A percentile compares a stretch with the other conserved stretches of the same genome.
Evolutionary conservation across 2,329 filamentous ascomycete genomes (phyloP).

Genomic region (Curvularia verruculosa): DNA sequence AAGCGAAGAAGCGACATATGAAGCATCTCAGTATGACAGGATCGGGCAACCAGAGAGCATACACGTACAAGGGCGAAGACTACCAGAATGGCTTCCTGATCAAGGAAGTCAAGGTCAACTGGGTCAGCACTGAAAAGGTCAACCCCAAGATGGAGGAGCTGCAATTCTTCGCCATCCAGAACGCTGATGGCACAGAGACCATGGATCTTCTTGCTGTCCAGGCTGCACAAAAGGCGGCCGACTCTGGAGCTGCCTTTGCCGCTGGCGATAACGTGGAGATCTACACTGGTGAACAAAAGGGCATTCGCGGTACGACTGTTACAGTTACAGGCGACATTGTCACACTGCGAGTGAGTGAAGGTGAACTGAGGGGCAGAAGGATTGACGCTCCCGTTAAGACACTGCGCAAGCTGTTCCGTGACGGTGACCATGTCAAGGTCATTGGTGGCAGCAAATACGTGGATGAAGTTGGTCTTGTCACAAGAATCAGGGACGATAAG

Average conservation of each 20-base stretch:
- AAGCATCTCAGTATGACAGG: conserved; percentile 62
- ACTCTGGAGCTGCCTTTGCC: conserved; percentile 81
- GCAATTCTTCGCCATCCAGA: conserved; percentile 86
- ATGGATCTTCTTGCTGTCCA: conserved; percentile 90
- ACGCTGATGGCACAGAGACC: conserved; percentile 91
- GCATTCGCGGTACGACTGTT: conserved; percentile 82
- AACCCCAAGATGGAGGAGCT: conserved; percentile 94
- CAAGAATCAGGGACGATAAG: conserved; percentile 88
- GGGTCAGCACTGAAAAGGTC: conserved; percentile 84
- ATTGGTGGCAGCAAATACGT: conserved; percentile 93
- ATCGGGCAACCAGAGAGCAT: conserved; percentile 68
- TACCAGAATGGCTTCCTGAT: conserved; percentile 93
- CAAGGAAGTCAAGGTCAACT: conserved; percentile 90
- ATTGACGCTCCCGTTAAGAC: conserved; percentile 94
- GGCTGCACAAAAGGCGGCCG: conserved; percentile 84
- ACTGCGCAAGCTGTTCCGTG: conserved; percentile 87
- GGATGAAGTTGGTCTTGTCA: conserved; percentile 96
- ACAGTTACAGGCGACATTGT: conserved; percentile 92
- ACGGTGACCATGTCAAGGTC: conserved; percentile 98
- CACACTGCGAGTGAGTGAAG: conserved; percentile 82
- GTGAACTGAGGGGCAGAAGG: conserved; percentile 77
- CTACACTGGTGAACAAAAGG: conserved; percentile 92
- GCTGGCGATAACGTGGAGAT: conserved; percentile 97
- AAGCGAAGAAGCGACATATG: conserved; percentile 86
- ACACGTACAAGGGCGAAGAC: conserved; percentile 84